phyloP scores from a whole-genome alignment of 257 asterid genomes.

The Misopates orontium region DNA sequence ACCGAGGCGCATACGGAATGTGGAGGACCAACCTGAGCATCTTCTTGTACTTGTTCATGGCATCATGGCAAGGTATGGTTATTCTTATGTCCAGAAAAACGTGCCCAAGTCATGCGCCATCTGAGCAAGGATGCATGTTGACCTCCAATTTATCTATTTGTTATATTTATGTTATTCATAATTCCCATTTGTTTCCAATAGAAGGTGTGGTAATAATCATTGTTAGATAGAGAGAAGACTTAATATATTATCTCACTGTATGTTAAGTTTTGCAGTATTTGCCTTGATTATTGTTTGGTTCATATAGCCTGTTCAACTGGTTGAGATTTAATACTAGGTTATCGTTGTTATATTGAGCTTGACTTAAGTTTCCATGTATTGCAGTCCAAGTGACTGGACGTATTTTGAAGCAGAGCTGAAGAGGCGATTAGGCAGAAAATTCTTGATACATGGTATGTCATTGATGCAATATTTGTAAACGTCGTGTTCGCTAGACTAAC shows the following conservation, averaged over 20 bases:
- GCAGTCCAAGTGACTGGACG: conserved; percentile 92
- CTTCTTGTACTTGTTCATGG: conserved; percentile 98
- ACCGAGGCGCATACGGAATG: conserved; percentile 32
- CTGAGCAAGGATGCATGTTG: conserved; percentile 15
- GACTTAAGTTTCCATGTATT: conserved; percentile 33
- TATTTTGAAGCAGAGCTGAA: conserved; percentile 81
- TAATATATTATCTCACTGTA: neutral
- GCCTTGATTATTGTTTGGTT: conserved; percentile 5
- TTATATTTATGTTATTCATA: conserved; percentile 8
- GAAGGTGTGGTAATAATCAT: conserved; percentile 1
- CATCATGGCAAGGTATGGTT: conserved; percentile 68
- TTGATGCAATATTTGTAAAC: conserved; percentile 7
- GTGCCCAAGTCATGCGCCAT: neutral
- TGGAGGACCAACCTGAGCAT: conserved; percentile 76
- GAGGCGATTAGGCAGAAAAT: conserved; percentile 68
- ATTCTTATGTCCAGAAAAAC: conserved; percentile 16
- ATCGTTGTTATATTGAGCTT: conserved; percentile 17
- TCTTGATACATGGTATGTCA: conserved; percentile 66
- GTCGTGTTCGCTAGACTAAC: conserved; percentile 11
- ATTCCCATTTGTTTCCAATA: neutral
- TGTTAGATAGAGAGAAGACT: neutral
- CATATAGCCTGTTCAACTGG: neutral
- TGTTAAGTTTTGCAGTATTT: conserved; percentile 14
- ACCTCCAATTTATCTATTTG: neutral
- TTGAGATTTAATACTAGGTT: neutral